Evolutionary conservation across 2,329 filamentous ascomycete species (phyloP).

Genomic region (Ophiostoma sp.): DNA sequence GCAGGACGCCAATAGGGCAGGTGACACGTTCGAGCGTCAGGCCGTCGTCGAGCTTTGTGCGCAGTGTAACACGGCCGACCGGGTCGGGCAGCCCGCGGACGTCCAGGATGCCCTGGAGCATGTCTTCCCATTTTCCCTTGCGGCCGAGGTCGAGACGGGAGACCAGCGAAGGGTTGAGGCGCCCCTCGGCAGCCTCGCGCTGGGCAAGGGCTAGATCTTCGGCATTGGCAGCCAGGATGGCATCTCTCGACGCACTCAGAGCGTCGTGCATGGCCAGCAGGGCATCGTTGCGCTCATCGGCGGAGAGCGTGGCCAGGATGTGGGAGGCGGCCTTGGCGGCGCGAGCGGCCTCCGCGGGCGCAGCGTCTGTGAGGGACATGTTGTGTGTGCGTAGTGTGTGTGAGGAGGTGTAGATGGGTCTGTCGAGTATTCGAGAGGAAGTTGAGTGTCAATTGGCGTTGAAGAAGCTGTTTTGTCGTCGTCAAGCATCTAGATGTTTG

Average conservation of each 20-base stretch:
- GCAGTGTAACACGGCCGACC: conserved; percentile 80
- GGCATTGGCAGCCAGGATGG: conserved; percentile 84
- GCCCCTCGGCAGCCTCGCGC: conserved; percentile 69
- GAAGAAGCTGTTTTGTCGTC: neutral
- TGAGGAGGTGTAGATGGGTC: neutral
- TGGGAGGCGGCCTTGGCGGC: conserved; percentile 81
- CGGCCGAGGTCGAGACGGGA: conserved; percentile 84
- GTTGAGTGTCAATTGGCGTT: neutral
- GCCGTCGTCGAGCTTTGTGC: conserved; percentile 82
- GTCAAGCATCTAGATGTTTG: neutral
- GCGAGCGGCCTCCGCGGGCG: conserved; percentile 72
- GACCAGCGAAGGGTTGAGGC: conserved; percentile 77
- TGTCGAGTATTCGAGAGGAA: neutral
- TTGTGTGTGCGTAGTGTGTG: neutral
- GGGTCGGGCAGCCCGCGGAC: conserved; percentile 84
- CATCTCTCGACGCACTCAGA: conserved; percentile 66
- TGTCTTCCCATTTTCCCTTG: conserved; percentile 93
- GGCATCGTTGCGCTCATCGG: conserved; percentile 76
- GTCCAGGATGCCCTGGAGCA: conserved; percentile 92
- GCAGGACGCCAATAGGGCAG: conserved; percentile 92
- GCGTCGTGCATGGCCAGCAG: conserved; percentile 79
- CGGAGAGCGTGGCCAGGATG: conserved; percentile 75
- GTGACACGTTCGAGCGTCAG: conserved; percentile 84
- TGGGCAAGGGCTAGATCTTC: conserved; percentile 72
- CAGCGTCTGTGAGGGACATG: conserved; percentile 90